These are phyloP conservation scores for Russula virescens DNA, from an alignment of 768 basidiomycete species.

Conservation along the genomic window DNA sequence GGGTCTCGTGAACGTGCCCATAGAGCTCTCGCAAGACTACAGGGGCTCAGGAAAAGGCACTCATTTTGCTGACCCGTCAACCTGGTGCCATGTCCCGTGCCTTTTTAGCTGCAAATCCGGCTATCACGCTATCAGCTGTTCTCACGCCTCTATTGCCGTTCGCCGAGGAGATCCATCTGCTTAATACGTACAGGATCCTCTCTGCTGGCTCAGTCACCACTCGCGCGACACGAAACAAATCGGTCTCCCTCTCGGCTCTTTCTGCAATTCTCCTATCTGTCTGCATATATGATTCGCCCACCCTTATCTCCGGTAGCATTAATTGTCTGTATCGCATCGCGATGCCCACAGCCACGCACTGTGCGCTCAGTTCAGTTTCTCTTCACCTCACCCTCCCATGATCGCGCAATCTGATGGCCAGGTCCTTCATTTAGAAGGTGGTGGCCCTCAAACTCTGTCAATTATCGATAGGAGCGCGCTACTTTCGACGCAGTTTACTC, in stretches of 20 bases:
- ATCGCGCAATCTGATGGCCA: neutral
- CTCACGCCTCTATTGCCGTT: slow-evolving; percentile 1
- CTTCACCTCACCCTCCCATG: too few relatives aligned
- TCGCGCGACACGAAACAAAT: slow-evolving; percentile 10
- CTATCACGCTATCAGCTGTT: slow-evolving; percentile 15
- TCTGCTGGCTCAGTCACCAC: neutral
- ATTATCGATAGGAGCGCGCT: slow-evolving; percentile 4
- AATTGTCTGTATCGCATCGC: too few relatives aligned
- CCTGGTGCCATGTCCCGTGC: neutral
- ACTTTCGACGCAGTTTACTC: neutral
- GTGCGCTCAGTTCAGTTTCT: neutral
- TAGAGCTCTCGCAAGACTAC: too few relatives aligned
- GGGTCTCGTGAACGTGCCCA: too few relatives aligned
- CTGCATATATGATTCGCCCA: neutral
- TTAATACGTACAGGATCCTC: slow-evolving; percentile 4
- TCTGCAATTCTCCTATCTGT: neutral
- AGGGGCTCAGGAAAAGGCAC: too few relatives aligned
- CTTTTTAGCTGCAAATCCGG: neutral
- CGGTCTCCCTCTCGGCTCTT: neutral
- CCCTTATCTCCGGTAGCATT: neutral
- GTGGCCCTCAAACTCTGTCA: neutral
- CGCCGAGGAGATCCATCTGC: slow-evolving; percentile 22
- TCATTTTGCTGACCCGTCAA: too few relatives aligned
- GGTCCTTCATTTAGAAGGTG: neutral
- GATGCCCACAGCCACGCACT: neutral